Evolutionary conservation across 495 filamentous ascomycete genomes (phyloP).

Genomic region (Lasiosphaeria hispida): DNA sequence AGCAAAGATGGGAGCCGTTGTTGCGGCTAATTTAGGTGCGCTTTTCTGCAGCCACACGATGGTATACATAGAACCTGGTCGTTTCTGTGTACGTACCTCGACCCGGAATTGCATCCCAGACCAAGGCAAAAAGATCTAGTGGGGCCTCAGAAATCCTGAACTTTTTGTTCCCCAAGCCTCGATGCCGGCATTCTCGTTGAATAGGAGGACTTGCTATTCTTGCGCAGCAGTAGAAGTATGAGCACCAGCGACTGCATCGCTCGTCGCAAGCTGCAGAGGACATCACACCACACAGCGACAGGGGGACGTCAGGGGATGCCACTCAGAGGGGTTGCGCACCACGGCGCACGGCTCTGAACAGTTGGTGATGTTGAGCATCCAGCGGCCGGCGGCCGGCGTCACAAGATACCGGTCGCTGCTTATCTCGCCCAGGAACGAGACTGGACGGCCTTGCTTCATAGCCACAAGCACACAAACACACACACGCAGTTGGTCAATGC

Average conservation of each 20-base stretch:
- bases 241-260: neutral
- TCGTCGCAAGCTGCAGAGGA: neutral
- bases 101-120: neutral
- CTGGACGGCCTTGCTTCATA: neutral
- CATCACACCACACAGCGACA: neutral
- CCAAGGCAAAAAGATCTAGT: neutral
- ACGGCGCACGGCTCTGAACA: conserved; percentile 1
- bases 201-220: no score
- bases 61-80: conserved; percentile 5
- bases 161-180: no score
- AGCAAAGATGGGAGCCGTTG: conserved; percentile 3
- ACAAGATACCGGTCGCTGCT: neutral
- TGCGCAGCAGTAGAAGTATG: no score
- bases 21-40: conserved; percentile 5
- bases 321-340: neutral
- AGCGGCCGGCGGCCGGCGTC: neutral
- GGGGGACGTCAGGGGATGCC: neutral
- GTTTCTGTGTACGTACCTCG: neutral
- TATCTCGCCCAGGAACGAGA: neutral
- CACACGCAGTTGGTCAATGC: no score
- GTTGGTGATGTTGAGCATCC: neutral
- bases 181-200: no score
- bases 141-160: no score
- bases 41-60: conserved; percentile 4
- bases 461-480: no score